These are phyloP conservation scores for Tuber calosporum DNA, from an alignment of 495 filamentous ascomycete species.

Conservation along the genomic window DNA sequence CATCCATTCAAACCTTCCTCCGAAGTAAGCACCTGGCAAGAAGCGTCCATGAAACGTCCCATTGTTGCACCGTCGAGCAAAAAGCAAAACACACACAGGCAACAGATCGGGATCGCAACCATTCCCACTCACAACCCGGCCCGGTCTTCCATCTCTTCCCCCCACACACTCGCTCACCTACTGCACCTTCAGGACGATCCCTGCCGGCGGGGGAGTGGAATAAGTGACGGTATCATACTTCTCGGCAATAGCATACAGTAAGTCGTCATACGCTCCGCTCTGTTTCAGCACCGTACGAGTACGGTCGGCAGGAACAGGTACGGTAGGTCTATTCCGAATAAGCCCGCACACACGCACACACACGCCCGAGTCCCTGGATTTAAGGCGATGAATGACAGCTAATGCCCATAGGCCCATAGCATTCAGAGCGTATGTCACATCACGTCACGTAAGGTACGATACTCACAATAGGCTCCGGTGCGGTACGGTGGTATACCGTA, in stretches of 20 bases:
- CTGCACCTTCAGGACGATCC: background rate
- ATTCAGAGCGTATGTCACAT: background rate
- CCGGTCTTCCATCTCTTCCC: background rate
- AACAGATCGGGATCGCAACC: constrained; percentile 6
- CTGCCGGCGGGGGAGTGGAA: background rate
- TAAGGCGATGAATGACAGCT: background rate
- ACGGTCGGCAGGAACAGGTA: background rate
- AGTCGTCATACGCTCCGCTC: constrained; percentile 3
- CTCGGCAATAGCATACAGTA: background rate
- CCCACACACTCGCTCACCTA: background rate
- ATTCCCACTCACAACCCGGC: constrained; percentile 2
- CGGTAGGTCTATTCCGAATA: background rate
- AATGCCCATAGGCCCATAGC: background rate
- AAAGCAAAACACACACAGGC: background rate
- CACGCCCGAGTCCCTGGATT: background rate
- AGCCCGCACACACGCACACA: background rate
- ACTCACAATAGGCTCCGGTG: background rate
- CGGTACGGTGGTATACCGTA: background rate
- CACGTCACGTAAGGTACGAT: background rate
- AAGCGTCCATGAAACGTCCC: background rate
- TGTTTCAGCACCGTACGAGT: background rate
- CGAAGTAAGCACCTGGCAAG: background rate
- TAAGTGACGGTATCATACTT: constrained; percentile 1
- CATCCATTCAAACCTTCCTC: background rate
- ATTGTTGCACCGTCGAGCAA: background rate